Evolutionary conservation across 306 rosid species (phyloP), one percentile per base, ranked within the genome.

Genomic region (Leucaena leucocephala): DNA sequence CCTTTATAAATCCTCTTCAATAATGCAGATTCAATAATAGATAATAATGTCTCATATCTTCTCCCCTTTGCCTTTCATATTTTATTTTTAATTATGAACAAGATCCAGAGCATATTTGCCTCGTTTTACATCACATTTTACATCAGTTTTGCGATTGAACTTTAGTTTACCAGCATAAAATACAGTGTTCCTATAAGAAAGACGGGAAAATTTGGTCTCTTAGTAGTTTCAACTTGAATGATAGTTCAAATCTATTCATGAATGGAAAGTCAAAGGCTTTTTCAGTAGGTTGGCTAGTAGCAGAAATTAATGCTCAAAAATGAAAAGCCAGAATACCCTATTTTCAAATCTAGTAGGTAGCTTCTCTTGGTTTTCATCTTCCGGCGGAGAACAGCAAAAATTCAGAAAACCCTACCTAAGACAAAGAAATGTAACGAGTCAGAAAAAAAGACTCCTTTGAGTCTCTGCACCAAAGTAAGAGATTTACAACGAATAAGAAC

Each of bases 361-460:
- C 52, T 48, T 72, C 72, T 67, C 12, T 57, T 66, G 80, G 74
- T 45, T 50, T 48, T 21, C 68, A 15, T 63, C 35, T 49, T 71
- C 27, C 13, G 33, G 21, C 68, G 71, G 19, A 71, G 54, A 61
- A 68, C 43, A 81, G 45, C 52, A 82, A 21, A 55, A 45, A 10
- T 9, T 19, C 15, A 68, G 46, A 78, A 77, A 77, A 62, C 68
- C 17, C 45, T 15, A 65, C 27, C 55, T 43, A 74, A 63, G 80
- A 77, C 78, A 81, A 68, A 36, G 78, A 80, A 39, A 62, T 46
- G 49, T 48, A 76, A 15, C 76, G 38, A 80, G 71, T 80, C 52
- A 72, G 49, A 76, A 42, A 80, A 42, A 80, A 45, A 81, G 27
- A 1, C 50, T 82, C 83, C 82, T 75, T 82, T 75, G 86, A 65